Evolutionary conservation across 2,329 filamentous ascomycete genomes (phyloP), one percentile per base, ranked within the genome.

Genomic region (Coccinonectria pachysandricola): DNA sequence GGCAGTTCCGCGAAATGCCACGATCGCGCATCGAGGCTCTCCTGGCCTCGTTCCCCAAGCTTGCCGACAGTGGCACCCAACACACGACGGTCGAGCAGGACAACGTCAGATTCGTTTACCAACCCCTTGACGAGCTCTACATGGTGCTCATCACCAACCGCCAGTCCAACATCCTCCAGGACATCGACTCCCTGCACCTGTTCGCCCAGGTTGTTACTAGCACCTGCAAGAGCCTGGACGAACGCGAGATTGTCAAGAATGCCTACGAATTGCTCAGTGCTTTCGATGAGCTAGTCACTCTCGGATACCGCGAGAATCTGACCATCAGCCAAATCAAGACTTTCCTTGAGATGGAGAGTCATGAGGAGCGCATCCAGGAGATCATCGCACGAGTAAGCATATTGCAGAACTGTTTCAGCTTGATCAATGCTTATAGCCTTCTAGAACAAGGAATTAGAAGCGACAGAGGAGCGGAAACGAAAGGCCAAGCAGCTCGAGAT

Each of bases 141-240:
- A 96, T 98, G 75, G 88, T 98, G 42, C 76, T 98, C 50, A 96
- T 98, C 61, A 98, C 92, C 57, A 98, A 98, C 68, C 82, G 86
- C 48, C 91, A 96, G 67, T 96, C 88, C 58, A 98, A 98, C 62
- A 98, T 98, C 45, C 72, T 98, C 26, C 91, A 98, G 63, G 91
- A 98, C 59, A 98, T 98, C 57, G 91, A 96, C 62, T 94, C 91
- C 33, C 73, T 98, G 34, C 92, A 98, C 57, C 72, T 98, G 12
- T 98, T 98, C 54, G 88, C 88, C 33, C 91, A 98, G 64, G 88
- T 98, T 10, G 91, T 95, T 29, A 85, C 83, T 33, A 94, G 83
- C 59, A 88, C 92, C 50, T 98, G 91, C 75, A 92, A 88, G 64
- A 93, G 75, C 45, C 59, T 96, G 35, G 92, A 98, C 49, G 92